These are phyloP conservation scores for Candida qinlingensis DNA, from an alignment of 805 yeast genomes.

Conservation along the genomic window DNA sequence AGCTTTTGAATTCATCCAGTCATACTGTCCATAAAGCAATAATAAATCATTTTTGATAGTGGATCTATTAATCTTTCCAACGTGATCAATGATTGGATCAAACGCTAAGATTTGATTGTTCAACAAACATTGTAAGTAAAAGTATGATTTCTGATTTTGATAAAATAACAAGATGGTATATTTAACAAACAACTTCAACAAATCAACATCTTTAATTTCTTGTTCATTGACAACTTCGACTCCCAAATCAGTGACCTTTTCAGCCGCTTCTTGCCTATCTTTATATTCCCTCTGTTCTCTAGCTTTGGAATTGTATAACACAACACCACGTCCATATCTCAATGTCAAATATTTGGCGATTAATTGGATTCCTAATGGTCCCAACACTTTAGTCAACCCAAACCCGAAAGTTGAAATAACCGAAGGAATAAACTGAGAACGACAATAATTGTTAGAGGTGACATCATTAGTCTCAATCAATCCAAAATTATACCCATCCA, in stretches of 20 bases:
- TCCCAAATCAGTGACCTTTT: background rate
- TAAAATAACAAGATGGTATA: slow-evolving; percentile 19
- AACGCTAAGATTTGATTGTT: slow-evolving; percentile 44
- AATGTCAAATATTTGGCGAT: slow-evolving; percentile 21
- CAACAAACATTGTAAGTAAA: slow-evolving; percentile 12
- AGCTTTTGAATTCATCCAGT: slow-evolving; percentile 65
- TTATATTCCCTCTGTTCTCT: background rate
- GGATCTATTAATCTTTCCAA: slow-evolving; percentile 17
- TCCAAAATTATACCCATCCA: slow-evolving; percentile 5
- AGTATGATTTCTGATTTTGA: slow-evolving; percentile 19
- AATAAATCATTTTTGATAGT: slow-evolving; percentile 26
- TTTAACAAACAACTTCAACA: slow-evolving; percentile 16
- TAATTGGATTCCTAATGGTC: slow-evolving; percentile 36
- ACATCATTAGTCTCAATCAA: slow-evolving; percentile 13
- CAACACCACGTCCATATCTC: slow-evolving; percentile 10
- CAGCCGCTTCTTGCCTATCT: background rate
- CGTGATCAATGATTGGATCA: slow-evolving; percentile 60
- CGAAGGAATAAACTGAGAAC: slow-evolving; percentile 26
- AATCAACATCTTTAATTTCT: slow-evolving; percentile 21
- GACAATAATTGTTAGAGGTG: slow-evolving; percentile 21
- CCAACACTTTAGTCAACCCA: slow-evolving; percentile 40
- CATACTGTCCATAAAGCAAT: slow-evolving; percentile 60
- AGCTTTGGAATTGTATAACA: slow-evolving; percentile 5
- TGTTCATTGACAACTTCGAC: slow-evolving; percentile 13
- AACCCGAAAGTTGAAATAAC: slow-evolving; percentile 35